Percentiles rank a stretch among this genome's conserved stretches.
Evolutionary conservation across 495 filamentous ascomycete genomes (phyloP).

Genomic region (Clavariopsis aquatica): DNA sequence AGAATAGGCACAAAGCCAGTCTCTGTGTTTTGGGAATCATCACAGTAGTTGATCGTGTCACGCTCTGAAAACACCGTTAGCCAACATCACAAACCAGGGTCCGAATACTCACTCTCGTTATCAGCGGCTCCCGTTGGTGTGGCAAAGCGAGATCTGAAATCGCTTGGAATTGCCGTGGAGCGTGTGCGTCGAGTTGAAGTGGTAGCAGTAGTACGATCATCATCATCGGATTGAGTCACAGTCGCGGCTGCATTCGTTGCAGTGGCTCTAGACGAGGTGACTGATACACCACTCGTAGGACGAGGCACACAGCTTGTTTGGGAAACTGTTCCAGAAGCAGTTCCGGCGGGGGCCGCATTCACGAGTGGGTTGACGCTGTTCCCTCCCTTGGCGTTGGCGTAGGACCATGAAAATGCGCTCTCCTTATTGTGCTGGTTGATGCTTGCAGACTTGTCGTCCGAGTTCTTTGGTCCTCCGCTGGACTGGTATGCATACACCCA

Average conservation of each 20-base stretch:
- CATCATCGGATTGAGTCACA: slow-evolving; percentile 7
- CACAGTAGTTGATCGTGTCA: slow-evolving; percentile 37
- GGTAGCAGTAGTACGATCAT: slow-evolving; percentile 7
- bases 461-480: slow-evolving; percentile 57
- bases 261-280: slow-evolving; percentile 4
- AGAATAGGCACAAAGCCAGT: background rate
- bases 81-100: background rate
- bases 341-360: slow-evolving; percentile 34
- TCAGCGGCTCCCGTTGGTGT: background rate
- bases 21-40: slow-evolving; percentile 8
- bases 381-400: slow-evolving; percentile 56
- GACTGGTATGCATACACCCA: slow-evolving; percentile 70
- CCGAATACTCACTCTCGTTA: slow-evolving; percentile 12
- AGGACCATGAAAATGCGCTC: slow-evolving; percentile 57
- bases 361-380: slow-evolving; percentile 64
- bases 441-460: slow-evolving; percentile 49
- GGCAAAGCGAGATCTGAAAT: background rate
- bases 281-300: slow-evolving; percentile 18
- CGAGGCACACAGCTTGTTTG: slow-evolving; percentile 36
- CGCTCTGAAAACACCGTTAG: slow-evolving; percentile 23
- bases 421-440: slow-evolving; percentile 63
- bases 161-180: background rate
- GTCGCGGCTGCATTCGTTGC: background rate
- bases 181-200: background rate
- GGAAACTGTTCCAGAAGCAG: slow-evolving; percentile 2